Conservation (phyloP, 345 rosid genomes). For the Salix brachista region DNA sequence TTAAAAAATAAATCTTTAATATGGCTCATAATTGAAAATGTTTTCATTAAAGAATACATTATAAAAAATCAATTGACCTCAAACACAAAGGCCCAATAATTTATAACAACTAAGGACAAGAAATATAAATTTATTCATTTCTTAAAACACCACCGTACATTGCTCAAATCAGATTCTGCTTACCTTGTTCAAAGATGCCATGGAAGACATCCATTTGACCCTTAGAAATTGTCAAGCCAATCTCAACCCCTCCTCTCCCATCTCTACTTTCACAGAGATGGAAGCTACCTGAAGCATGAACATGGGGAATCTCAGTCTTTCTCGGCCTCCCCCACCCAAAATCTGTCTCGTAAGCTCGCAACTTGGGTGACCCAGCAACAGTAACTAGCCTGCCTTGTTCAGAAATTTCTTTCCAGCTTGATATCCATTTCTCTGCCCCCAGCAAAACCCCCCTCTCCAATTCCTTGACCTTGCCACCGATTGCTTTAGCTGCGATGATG, state of each 20-base stretch:
- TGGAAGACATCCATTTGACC: slow-evolving; percentile 23
- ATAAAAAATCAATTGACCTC: no score
- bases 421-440: slow-evolving; percentile 21
- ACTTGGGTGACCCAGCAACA: slow-evolving; percentile 32
- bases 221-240: slow-evolving; percentile 25
- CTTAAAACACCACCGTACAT: no score
- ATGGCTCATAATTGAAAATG: no score
- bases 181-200: not conserved
- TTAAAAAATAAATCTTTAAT: no score
- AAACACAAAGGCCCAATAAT: no score
- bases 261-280: slow-evolving; percentile 19
- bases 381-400: slow-evolving; percentile 1
- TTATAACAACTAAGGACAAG: no score
- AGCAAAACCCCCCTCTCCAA: slow-evolving; percentile 14
- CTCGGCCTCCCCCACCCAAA: slow-evolving; percentile 47
- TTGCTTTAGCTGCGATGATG: slow-evolving; percentile 28
- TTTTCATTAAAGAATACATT: no score
- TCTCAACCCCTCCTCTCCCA: slow-evolving; percentile 30
- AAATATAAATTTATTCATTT: no score
- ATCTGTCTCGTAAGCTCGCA: slow-evolving; percentile 26
- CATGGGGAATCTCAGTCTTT: slow-evolving; percentile 26
- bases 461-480: slow-evolving; percentile 24
- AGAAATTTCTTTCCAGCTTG: not conserved
- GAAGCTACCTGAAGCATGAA: slow-evolving; percentile 18
- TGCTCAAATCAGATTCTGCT: no score